Base-by-base conservation (phyloP, 768 basidiomycete species). In the Symmetrospora coprosmae region DNA sequence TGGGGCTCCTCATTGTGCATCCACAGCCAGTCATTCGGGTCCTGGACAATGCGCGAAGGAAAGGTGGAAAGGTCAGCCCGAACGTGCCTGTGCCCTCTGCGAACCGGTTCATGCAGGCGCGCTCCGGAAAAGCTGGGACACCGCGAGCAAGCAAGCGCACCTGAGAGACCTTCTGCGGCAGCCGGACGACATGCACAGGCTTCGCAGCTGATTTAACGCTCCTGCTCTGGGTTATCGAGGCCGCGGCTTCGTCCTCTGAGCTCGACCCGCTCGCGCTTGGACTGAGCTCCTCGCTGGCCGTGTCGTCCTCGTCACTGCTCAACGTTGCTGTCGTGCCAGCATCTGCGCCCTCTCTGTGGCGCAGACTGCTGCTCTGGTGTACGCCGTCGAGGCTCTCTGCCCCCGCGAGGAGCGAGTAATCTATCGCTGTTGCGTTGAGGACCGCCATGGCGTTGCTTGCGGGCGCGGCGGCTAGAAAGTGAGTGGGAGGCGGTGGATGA, bases 1-100 rank as follows among this genome's bases (percentile, higher is more conserved):
- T 99, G 94, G 2, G 94, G 94, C 70, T 99, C 94, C 73, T 99
- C 94, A 0, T 88, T 94, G 83, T 96, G 86, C 43, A 91, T 70
- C 94, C 94, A 99, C 30, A 96, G 77, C 68, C 94, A 97, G 66
- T 97, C 92, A 0, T 76, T 72, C 1, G 86, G 84, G 67, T 89
- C 82, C 70, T 82, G 82, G 0, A 52, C 49, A 38, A 31, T 31
- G 40, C 41, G 27, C 27, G 23, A n/a, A 17, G 21, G 45, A 25
- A 46, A 23, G 9, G 11, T 9, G 21, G 45, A n/a, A n/a, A n/a
- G n/a, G n/a, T 46, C n/a, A 11, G 45, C 21, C 21, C 9, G 45
- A 11, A 9, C 27, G 45, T 46, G 21, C 9, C 13, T 23, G 45
- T 9, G n/a, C n/a, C n/a, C n/a, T n/a, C n/a, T n/a, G n/a, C n/a